Percentiles rank a stretch among this genome's conserved stretches.
These are phyloP conservation scores for Salvia miltiorrhiza DNA, from an alignment of 257 asterid genomes.

Conservation along the genomic window DNA sequence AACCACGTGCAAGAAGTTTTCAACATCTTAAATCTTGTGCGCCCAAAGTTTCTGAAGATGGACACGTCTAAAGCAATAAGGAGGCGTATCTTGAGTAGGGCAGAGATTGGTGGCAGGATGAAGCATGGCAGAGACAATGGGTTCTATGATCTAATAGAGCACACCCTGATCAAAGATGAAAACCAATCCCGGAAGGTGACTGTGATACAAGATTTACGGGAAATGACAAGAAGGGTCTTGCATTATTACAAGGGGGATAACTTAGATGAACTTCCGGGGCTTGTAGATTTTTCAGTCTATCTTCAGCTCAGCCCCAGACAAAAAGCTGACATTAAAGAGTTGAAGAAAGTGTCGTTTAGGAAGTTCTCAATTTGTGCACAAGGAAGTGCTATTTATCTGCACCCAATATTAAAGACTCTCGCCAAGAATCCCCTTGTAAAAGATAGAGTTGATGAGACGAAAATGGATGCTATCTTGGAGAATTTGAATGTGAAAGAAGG, in stretches of 20 bases:
- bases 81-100: constrained; percentile 85
- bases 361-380: constrained; percentile 73
- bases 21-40: constrained; percentile 89
- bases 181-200: constrained; percentile 65
- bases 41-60: constrained; percentile 81
- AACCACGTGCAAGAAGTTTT: constrained; percentile 95
- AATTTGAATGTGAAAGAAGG: constrained; percentile 64
- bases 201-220: constrained; percentile 84
- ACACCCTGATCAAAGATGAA: constrained; percentile 63
- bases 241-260: constrained; percentile 95
- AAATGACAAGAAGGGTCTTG: constrained; percentile 77
- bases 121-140: constrained; percentile 60
- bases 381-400: constrained; percentile 94
- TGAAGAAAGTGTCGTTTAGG: constrained; percentile 38
- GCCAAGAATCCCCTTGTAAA: constrained; percentile 55
- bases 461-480: constrained; percentile 57
- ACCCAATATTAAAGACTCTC: constrained; percentile 66
- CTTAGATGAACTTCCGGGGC: constrained; percentile 95
- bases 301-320: constrained; percentile 66
- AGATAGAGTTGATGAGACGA: constrained; percentile 80
- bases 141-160: constrained; percentile 83
- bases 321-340: constrained; percentile 45
- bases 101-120: constrained; percentile 39
- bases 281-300: constrained; percentile 74
- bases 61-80: constrained; percentile 59